Percentiles rank a stretch among this genome's conserved stretches.
Evolutionary conservation across 192 early-diverging fungal genomes (phyloP).

Genomic region (Polychytrium aggregatum): DNA sequence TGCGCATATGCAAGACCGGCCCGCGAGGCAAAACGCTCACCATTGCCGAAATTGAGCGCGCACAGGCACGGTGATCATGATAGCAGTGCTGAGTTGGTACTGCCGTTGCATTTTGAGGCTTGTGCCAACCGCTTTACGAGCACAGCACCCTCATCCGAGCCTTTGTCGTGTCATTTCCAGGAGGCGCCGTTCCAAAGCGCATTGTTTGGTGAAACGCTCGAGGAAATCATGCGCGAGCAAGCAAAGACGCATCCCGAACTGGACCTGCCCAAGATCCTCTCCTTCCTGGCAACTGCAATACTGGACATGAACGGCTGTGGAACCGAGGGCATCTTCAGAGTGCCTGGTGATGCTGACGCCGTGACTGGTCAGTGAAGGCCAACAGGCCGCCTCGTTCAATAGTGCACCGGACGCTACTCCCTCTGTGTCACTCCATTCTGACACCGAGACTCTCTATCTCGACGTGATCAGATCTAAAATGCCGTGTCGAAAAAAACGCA

Average conservation of each 20-base stretch:
- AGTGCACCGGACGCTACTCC: background rate
- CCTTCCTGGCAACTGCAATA: constrained; percentile 66
- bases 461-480: constrained; percentile 57
- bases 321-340: constrained; percentile 92
- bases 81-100: background rate
- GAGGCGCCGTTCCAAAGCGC: constrained; percentile 74
- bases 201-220: constrained; percentile 83
- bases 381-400: no score
- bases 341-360: constrained; percentile 81
- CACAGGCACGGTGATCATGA: constrained; percentile 12
- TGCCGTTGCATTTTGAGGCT: background rate
- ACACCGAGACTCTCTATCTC: no score
- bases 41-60: constrained; percentile 57
- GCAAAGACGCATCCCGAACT: constrained; percentile 22
- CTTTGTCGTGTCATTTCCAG: constrained; percentile 8
- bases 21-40: constrained; percentile 67
- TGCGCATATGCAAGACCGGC: constrained; percentile 63
- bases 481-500: constrained; percentile 72
- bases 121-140: no score
- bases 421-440: no score
- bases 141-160: no score
- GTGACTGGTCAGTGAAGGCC: constrained; percentile 46
- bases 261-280: constrained; percentile 70
- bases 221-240: constrained; percentile 65
- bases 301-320: constrained; percentile 59